Evolutionary conservation across 805 yeast genomes (phyloP).

Genomic region (Nakazawaea holstii): DNA sequence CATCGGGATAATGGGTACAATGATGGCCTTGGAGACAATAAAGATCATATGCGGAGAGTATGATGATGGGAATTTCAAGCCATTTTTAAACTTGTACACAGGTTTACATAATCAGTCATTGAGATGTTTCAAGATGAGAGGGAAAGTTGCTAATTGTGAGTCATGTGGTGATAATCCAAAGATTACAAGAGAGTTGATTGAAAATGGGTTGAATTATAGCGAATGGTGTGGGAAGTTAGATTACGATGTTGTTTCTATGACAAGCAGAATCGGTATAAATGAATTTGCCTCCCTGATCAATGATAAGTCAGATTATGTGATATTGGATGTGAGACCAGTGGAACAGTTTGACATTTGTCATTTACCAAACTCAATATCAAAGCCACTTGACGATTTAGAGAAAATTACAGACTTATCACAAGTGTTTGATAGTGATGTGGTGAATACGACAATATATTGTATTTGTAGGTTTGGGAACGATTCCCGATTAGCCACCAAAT

Average conservation of each 20-base stretch:
- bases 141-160: slow-evolving; percentile 50
- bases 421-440: slow-evolving; percentile 9
- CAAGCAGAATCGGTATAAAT: slow-evolving; percentile 43
- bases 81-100: slow-evolving; percentile 63
- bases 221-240: slow-evolving; percentile 68
- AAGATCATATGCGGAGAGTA: slow-evolving; percentile 63
- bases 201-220: slow-evolving; percentile 49
- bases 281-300: slow-evolving; percentile 20
- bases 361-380: slow-evolving; percentile 52
- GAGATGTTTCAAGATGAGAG: slow-evolving; percentile 76
- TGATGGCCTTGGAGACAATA: slow-evolving; percentile 86
- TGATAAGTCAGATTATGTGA: slow-evolving; percentile 24
- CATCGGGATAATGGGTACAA: slow-evolving; percentile 84
- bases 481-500: slow-evolving; percentile 69
- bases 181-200: slow-evolving; percentile 43
- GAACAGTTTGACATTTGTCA: slow-evolving; percentile 70
- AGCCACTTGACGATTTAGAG: slow-evolving; percentile 53
- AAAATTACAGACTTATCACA: slow-evolving; percentile 22
- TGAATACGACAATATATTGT: slow-evolving; percentile 36
- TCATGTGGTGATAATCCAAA: slow-evolving; percentile 56
- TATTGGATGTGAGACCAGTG: slow-evolving; percentile 75
- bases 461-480: slow-evolving; percentile 90
- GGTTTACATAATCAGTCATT: slow-evolving; percentile 64
- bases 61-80: slow-evolving; percentile 46
- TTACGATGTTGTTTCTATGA: slow-evolving; percentile 37